Evolutionary conservation across 179 eudicot species (phyloP), one percentile per base, ranked within the genome.

Genomic region (Patellifolia procumbens): DNA sequence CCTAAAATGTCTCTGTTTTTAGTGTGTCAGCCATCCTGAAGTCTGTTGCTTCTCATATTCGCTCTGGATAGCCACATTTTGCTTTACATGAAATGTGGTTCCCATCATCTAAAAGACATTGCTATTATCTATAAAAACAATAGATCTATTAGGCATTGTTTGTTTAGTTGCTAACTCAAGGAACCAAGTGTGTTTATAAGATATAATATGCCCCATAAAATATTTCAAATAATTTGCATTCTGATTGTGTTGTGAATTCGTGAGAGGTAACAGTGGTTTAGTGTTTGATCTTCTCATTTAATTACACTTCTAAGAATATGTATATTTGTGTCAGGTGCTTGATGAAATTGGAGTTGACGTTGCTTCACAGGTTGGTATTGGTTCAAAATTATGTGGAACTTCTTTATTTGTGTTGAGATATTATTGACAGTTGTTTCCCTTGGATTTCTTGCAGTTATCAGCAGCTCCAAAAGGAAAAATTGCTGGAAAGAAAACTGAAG

Each of bases 311-410:
- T 74, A 22, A 56, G 66, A 56, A 67, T 73, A 26, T 72, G 42
- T 55, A 78, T 76, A 76, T 49, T 32, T 34, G 32, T 75, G 11
- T 58, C 89, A 95, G 98, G 99, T 95, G 68, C 93, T 95, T 51
- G 99, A 95, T 78, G 99, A 95, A 82, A 95, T 95, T 72, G 97
- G 99, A 76, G 95, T 92, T 70, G 97, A 90, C 81, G 93, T 95
- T 80, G 99, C 99, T 74, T 92, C 97, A 78, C 97, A 92, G 97
- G 99, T 95, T 73, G 34, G 89, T 73, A 81, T 74, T 64, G 32
- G 20, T 67, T 43, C 58, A 60, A 52, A 31, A 48, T 51, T 46
- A 22, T 45, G 13, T 63, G 16, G 2, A 20, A 51, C 51, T 39
- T 58, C 26, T 73, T 17, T 22, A 2, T 70, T 39, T 46, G 28